A percentile compares a stretch with the other conserved stretches of the same genome.
Conservation (phyloP, 139 green algal species). For the Spirogloea muscicola region DNA sequence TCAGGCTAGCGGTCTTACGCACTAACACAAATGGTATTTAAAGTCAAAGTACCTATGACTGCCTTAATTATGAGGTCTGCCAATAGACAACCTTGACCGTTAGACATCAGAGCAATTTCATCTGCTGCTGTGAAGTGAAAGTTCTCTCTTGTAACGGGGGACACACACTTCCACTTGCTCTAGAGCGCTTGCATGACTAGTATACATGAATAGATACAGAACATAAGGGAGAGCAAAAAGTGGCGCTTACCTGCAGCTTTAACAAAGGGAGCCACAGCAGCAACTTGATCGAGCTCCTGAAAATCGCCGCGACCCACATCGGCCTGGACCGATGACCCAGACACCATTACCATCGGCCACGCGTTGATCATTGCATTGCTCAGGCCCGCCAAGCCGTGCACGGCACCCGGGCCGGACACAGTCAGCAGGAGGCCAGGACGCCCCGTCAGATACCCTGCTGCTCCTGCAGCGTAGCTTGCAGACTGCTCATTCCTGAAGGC, state of each 20-base stretch:
- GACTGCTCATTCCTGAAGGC: conserved; percentile 80
- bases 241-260: conserved; percentile 57
- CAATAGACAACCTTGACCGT: too few species aligned
- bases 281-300: conserved; percentile 79
- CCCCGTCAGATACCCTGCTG: conserved; percentile 69
- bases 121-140: too few species aligned
- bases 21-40: too few species aligned
- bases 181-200: too few species aligned
- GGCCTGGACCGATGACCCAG: conserved; percentile 58
- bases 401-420: conserved; percentile 70
- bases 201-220: too few species aligned
- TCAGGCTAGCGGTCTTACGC: too few species aligned
- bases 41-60: too few species aligned
- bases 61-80: too few species aligned
- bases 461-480: conserved; percentile 74
- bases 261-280: conserved; percentile 51
- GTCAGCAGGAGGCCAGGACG: conserved; percentile 71
- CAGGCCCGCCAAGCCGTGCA: conserved; percentile 73
- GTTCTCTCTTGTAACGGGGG: too few species aligned
- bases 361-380: conserved; percentile 66
- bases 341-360: conserved; percentile 76
- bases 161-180: too few species aligned
- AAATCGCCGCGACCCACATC: conserved; percentile 76
- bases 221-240: too few species aligned
- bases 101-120: too few species aligned